Percentiles rank a stretch among this genome's conserved stretches.
These are phyloP conservation scores for Rhodotorula sphaerocarpa DNA, from an alignment of 768 basidiomycete species.

Conservation along the genomic window DNA sequence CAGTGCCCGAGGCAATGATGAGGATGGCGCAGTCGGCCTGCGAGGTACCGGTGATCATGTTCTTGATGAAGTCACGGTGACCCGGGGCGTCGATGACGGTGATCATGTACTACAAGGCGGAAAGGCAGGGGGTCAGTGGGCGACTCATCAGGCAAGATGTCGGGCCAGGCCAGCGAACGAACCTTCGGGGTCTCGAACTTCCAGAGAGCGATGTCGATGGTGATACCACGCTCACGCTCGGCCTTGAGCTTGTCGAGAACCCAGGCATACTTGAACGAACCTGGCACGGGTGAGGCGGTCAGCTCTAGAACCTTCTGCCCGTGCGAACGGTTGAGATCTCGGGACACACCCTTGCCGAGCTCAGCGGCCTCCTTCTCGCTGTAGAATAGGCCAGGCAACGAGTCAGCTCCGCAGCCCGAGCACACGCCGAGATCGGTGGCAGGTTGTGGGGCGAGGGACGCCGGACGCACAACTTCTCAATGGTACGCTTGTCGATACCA, in stretches of 20 bases:
- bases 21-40: conserved; percentile 99
- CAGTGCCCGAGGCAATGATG: conserved; percentile 97
- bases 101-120: conserved; percentile 50
- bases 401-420: background rate
- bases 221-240: conserved; percentile 99
- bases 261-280: conserved; percentile 64
- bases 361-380: conserved; percentile 99
- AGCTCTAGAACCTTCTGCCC: no score
- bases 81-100: conserved; percentile 94
- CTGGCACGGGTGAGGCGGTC: conserved; percentile 29
- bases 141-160: background rate
- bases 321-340: conserved; percentile 1
- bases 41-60: conserved; percentile 90
- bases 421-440: no score
- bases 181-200: conserved; percentile 99
- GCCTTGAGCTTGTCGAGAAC: conserved; percentile 99
- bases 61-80: conserved; percentile 99
- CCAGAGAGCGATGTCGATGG: conserved; percentile 99
- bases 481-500: conserved; percentile 99
- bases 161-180: conserved; percentile 45
- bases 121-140: conserved; percentile 13
- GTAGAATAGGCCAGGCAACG: background rate
- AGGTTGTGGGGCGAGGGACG: background rate
- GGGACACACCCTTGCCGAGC: conserved; percentile 76
- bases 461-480: conserved; percentile 50